These are phyloP conservation scores for Aspergillus tamarii DNA, from an alignment of 2,329 filamentous ascomycete genomes.

Conservation along the genomic window DNA sequence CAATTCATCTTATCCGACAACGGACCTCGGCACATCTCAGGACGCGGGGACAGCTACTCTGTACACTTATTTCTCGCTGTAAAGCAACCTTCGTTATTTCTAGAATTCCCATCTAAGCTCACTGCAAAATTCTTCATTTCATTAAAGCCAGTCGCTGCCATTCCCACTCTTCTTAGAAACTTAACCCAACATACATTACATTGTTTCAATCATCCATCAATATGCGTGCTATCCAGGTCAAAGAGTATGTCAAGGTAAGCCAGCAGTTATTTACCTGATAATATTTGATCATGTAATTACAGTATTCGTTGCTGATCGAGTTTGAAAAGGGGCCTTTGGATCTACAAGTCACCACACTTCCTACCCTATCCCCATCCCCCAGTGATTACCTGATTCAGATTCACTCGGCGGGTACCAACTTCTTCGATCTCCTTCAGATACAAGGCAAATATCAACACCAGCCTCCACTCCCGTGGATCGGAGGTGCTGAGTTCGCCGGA, in stretches of 20 bases:
- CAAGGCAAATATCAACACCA: conserved; percentile 95
- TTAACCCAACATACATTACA: not conserved
- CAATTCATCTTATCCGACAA: conserved; percentile 17
- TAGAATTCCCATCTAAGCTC: not conserved
- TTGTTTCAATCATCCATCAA: conserved; percentile 30
- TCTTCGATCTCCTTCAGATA: conserved; percentile 96
- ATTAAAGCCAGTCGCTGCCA: not conserved
- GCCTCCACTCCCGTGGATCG: conserved; percentile 83
- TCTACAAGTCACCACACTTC: conserved; percentile 73
- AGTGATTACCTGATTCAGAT: conserved; percentile 86
- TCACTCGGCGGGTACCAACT: conserved; percentile 87
- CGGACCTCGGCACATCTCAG: conserved; percentile 19
- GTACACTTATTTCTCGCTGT: not conserved
- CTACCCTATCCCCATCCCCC: conserved; percentile 71
- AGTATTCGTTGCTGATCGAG: not conserved
- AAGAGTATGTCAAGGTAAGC: conserved; percentile 72
- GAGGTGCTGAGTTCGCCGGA: conserved; percentile 86
- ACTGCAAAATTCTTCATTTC: not conserved
- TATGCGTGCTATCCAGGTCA: conserved; percentile 77
- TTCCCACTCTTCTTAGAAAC: not conserved
- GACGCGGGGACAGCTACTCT: conserved; percentile 13
- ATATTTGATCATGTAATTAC: not conserved
- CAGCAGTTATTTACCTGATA: not conserved
- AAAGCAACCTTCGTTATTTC: not conserved
- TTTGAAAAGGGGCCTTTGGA: conserved; percentile 70